Evolutionary conservation across 78 protist genomes (phyloP).

Genomic region (Dictyostelium purpureum): DNA sequence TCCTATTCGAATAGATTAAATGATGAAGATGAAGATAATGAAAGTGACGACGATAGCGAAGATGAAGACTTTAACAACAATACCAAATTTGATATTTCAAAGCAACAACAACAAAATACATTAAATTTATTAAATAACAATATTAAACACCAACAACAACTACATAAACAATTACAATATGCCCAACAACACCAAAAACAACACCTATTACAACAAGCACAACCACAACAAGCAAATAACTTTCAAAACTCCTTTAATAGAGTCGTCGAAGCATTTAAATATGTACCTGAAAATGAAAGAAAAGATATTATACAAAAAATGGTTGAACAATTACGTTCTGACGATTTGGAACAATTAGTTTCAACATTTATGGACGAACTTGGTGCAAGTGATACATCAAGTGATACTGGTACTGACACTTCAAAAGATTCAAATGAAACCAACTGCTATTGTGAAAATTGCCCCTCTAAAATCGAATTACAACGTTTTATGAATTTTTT

Average conservation of each 20-base stretch:
- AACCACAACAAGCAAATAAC: neutral
- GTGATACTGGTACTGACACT: neutral
- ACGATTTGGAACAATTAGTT: conserved; percentile 54
- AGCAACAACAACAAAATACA: neutral
- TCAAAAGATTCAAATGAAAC: neutral
- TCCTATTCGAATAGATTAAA: neutral
- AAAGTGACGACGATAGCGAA: neutral
- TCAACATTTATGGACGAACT: conserved; percentile 43
- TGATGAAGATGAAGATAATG: neutral
- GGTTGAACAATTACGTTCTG: conserved; percentile 36
- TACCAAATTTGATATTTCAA: neutral
- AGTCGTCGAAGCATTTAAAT: conserved; percentile 48
- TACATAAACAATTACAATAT: neutral
- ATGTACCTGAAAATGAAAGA: conserved; percentile 1
- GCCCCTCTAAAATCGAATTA: conserved; percentile 38
- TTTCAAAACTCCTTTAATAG: conserved; percentile 50
- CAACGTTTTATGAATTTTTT: conserved; percentile 14
- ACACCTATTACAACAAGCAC: neutral
- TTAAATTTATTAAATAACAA: neutral
- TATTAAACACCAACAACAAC: neutral
- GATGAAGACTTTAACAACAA: neutral
- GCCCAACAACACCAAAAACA: neutral
- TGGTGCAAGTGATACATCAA: neutral
- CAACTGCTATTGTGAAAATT: conserved; percentile 17
- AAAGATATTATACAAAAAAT: conserved; percentile 12